These are phyloP conservation scores for Escallonia rubra DNA, from an alignment of 129 eudicot species.

Conservation along the genomic window DNA sequence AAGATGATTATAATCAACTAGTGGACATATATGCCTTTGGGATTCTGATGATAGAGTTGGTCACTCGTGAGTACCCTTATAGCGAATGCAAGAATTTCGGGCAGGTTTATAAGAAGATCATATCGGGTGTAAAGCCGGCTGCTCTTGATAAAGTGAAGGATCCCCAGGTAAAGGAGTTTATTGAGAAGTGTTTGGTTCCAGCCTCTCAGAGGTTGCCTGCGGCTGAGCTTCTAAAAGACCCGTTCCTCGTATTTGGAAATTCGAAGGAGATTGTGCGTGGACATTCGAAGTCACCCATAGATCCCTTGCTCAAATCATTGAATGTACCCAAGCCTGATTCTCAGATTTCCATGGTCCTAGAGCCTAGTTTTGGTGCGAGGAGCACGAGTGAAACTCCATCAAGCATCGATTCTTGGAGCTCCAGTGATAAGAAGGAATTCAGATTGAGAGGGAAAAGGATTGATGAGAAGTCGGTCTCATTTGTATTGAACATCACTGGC, in stretches of 20 bases:
- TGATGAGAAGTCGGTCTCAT: no score
- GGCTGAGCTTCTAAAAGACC: background rate
- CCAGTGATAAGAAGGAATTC: no score
- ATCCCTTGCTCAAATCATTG: no score
- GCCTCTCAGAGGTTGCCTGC: background rate
- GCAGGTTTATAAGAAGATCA: background rate
- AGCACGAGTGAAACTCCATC: background rate
- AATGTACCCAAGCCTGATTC: no score
- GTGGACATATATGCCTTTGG: conserved; percentile 7
- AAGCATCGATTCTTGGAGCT: no score
- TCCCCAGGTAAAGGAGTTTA: conserved; percentile 4
- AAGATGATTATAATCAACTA: background rate
- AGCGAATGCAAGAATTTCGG: background rate
- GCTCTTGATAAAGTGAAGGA: conserved; percentile 1
- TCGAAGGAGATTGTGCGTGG: no score
- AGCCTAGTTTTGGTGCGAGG: no score
- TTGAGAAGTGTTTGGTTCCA: conserved; percentile 17
- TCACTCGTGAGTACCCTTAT: background rate
- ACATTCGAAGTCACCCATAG: no score
- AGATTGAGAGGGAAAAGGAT: no score
- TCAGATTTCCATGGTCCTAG: no score
- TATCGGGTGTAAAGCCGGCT: background rate
- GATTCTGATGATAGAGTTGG: background rate
- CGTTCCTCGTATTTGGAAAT: background rate
- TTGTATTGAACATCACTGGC: no score